Conservation (phyloP, 179 eudicot species). For the Carnegiea gigantea region DNA sequence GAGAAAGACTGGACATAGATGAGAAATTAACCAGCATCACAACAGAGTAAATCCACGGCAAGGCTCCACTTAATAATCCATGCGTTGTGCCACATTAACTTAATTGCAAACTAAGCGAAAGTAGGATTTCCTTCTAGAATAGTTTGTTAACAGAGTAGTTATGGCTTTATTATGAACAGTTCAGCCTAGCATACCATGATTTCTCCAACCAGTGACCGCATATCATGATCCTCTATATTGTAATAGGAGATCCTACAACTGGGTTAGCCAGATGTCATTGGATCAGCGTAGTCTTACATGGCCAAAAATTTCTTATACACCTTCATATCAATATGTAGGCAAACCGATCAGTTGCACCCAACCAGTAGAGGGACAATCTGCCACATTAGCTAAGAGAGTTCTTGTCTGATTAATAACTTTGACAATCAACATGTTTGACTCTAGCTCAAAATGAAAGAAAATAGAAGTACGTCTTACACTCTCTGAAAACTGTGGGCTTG, state of each 20-base stretch:
- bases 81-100: not conserved
- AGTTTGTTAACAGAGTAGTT: not conserved
- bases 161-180: not conserved
- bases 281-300: not conserved
- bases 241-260: not conserved
- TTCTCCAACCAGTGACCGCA: not conserved
- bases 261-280: not conserved
- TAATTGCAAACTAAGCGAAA: not conserved
- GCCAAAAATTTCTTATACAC: not conserved
- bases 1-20: too few relatives aligned
- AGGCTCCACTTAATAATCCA: not conserved
- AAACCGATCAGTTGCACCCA: not conserved
- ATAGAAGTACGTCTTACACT: slow-evolving; percentile 60
- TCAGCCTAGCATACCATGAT: not conserved
- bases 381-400: too few relatives aligned
- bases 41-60: too few relatives aligned
- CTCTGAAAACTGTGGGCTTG: slow-evolving; percentile 94
- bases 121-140: not conserved
- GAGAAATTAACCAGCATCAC: too few relatives aligned
- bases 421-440: too few relatives aligned
- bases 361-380: not conserved
- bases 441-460: not conserved
- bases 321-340: not conserved
- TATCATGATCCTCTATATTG: not conserved
- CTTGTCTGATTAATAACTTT: not conserved